A percentile compares a stretch with the other conserved stretches of the same genome.
Evolutionary conservation across 2,329 filamentous ascomycete genomes (phyloP).

Genomic region (Colletotrichum echinochloae): DNA sequence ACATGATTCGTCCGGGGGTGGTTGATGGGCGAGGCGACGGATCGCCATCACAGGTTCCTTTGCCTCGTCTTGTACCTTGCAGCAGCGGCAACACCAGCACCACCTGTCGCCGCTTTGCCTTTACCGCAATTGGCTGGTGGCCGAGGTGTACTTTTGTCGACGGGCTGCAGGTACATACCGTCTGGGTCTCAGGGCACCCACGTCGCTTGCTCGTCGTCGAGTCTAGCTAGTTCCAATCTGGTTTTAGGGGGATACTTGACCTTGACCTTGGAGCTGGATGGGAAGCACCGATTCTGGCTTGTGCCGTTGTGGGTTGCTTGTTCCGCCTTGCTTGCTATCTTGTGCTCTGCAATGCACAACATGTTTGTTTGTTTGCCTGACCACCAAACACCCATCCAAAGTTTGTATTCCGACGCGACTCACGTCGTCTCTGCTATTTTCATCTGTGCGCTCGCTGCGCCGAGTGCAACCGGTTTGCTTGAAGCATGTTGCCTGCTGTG

Average conservation of each 20-base stretch:
- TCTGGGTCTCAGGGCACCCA: conserved; percentile 3
- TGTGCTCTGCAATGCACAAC: neutral
- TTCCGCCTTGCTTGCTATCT: neutral
- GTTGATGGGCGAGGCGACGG: neutral
- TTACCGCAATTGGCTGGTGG: conserved; percentile 13
- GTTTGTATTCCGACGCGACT: conserved; percentile 13
- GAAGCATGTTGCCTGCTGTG: neutral
- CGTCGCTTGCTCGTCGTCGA: conserved; percentile 2
- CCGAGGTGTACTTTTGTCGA: conserved; percentile 2
- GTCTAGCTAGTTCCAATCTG: neutral
- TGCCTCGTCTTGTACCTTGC: conserved; percentile 29
- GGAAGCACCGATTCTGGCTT: conserved; percentile 12
- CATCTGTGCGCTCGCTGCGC: neutral
- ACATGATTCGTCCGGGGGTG: neutral
- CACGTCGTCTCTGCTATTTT: conserved; percentile 8
- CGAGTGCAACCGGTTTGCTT: neutral
- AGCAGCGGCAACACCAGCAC: neutral
- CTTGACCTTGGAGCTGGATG: conserved; percentile 1
- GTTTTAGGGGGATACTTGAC: neutral
- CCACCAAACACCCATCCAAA: neutral
- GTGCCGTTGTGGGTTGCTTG: neutral
- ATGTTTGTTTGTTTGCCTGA: neutral
- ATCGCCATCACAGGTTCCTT: conserved; percentile 35
- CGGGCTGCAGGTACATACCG: conserved; percentile 11
- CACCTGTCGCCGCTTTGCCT: conserved; percentile 2